These are phyloP conservation scores for Plectranthus barbatus DNA, from an alignment of 257 asterid species.

Conservation along the genomic window DNA sequence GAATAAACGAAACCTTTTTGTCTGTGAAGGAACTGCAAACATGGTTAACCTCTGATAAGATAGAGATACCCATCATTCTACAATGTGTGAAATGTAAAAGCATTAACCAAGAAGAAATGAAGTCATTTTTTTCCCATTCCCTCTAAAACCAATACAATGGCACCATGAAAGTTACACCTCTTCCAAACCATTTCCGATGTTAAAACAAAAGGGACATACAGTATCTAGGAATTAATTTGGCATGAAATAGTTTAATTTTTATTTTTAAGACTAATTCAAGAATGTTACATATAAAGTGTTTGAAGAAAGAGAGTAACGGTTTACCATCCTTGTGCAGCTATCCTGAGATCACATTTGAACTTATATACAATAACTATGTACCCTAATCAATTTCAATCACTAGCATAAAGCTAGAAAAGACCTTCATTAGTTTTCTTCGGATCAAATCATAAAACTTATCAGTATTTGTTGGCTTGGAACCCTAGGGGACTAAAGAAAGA, in stretches of 20 bases:
- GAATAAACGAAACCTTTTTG: neutral
- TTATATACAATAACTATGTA: neutral
- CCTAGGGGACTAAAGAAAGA: no score
- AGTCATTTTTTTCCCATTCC: neutral
- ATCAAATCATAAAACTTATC: neutral
- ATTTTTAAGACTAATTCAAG: neutral
- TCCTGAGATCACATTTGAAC: no score
- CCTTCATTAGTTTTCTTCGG: neutral
- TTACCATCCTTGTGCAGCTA: no score
- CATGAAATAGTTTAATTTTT: neutral
- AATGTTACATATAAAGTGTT: neutral
- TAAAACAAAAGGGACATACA: neutral
- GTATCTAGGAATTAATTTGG: neutral
- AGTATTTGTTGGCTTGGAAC: neutral
- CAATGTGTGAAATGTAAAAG: constrained; percentile 1
- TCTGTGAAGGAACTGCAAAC: neutral
- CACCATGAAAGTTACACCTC: neutral
- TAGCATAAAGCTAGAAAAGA: neutral
- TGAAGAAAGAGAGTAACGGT: neutral
- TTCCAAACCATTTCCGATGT: neutral
- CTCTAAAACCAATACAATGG: constrained; percentile 1
- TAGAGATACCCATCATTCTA: neutral
- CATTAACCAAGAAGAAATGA: neutral
- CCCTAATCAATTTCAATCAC: neutral
- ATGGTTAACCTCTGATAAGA: neutral